Evolutionary conservation across 148 eudicot genomes (phyloP).

Genomic region (Suaeda aralocaspica): DNA sequence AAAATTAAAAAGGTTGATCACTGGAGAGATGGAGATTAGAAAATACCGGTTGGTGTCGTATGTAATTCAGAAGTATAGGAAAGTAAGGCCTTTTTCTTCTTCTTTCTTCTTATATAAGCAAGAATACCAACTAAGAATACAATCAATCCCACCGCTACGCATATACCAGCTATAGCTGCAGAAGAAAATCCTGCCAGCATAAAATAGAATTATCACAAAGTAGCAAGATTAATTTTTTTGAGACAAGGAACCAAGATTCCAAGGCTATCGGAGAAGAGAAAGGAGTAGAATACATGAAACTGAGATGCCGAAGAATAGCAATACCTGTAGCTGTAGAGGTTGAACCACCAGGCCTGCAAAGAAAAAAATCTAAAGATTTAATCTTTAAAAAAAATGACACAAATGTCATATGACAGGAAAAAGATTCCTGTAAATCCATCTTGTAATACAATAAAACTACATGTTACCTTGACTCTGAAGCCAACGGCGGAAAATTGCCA

Average conservation of each 20-base stretch:
- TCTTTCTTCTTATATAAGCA: slow-evolving; percentile 36
- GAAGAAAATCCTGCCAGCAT: slow-evolving; percentile 37
- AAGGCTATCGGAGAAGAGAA: too few species aligned
- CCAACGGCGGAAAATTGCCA: slow-evolving; percentile 50
- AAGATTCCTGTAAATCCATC: not conserved
- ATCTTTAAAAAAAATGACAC: slow-evolving; percentile 4
- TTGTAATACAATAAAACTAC: slow-evolving; percentile 3
- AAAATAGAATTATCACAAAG: slow-evolving; percentile 17
- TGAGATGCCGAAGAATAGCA: slow-evolving; percentile 1
- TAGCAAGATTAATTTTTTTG: slow-evolving; percentile 9
- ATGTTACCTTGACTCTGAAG: slow-evolving; percentile 43
- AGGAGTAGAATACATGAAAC: slow-evolving; percentile 2
- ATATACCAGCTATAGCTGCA: slow-evolving; percentile 49
- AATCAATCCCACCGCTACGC: slow-evolving; percentile 34
- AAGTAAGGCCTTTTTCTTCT: slow-evolving; percentile 26
- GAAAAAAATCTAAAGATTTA: not conserved
- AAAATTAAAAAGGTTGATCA: too few species aligned
- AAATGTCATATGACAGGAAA: not conserved
- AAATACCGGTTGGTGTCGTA: slow-evolving; percentile 31
- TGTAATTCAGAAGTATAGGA: slow-evolving; percentile 28
- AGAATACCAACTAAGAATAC: slow-evolving; percentile 34
- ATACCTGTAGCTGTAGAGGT: slow-evolving; percentile 30
- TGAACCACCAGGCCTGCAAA: slow-evolving; percentile 51
- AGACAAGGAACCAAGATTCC: not conserved
- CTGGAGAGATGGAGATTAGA: not conserved